These are phyloP conservation scores for Fusarium musae DNA, from an alignment of 2,329 filamentous ascomycete species.

Conservation along the genomic window DNA sequence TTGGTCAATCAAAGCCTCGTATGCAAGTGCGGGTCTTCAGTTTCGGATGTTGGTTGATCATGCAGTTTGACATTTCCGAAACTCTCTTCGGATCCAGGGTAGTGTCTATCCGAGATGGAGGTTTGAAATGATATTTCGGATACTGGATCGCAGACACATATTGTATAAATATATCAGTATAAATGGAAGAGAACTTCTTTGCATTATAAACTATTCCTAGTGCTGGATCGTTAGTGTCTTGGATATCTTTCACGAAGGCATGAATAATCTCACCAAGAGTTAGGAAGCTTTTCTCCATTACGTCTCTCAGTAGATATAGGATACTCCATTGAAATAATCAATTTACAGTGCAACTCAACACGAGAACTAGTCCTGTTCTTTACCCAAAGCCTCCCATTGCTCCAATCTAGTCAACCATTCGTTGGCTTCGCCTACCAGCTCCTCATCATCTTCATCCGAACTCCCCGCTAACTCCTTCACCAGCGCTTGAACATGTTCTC, in stretches of 20 bases:
- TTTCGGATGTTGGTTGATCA: background rate
- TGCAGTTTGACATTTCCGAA: background rate
- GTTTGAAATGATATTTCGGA: background rate
- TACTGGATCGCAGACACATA: no score
- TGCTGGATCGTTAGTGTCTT: background rate
- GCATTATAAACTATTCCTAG: background rate
- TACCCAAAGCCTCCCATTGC: background rate
- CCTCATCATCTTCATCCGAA: background rate
- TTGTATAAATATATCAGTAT: no score
- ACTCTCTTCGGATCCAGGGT: background rate
- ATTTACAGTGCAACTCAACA: no score
- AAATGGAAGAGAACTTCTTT: background rate
- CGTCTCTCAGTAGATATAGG: no score
- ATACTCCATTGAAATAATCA: rapidly evolving
- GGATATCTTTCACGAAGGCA: rapidly evolving
- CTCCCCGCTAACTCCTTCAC: background rate
- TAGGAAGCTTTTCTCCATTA: no score
- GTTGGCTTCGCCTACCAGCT: background rate
- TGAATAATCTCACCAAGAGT: rapidly evolving
- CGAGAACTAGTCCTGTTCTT: background rate
- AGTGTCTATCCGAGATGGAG: background rate
- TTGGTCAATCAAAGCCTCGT: background rate
- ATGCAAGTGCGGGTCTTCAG: background rate
- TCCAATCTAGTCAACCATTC: background rate
- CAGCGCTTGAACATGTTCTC: background rate